Percentiles rank a stretch among this genome's conserved stretches.
phyloP scores from a whole-genome alignment of 1,284 basidiomycete species.

The Clitocybe nebularis region DNA sequence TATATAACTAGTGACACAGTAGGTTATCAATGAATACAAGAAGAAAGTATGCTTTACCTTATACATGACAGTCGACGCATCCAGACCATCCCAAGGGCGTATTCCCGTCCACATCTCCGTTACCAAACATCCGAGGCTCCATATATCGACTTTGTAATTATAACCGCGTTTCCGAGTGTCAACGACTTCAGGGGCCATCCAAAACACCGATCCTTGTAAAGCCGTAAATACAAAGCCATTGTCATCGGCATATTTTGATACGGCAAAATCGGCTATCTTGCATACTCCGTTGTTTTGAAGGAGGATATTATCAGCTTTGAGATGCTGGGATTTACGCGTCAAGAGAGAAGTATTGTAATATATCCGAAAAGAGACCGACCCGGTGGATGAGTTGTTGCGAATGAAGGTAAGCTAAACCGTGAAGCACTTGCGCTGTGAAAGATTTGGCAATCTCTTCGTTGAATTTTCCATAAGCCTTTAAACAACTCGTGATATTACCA shows the following conservation, averaged over 20 bases:
- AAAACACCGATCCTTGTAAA: constrained; percentile 77
- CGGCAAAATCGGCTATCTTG: constrained; percentile 89
- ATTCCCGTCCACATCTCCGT: constrained; percentile 87
- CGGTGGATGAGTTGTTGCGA: constrained; percentile 76
- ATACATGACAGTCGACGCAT: constrained; percentile 78
- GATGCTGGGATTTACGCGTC: constrained; percentile 44
- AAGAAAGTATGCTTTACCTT: constrained; percentile 58
- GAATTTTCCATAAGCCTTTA: constrained; percentile 77
- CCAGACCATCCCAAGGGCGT: constrained; percentile 77
- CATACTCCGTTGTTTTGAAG: constrained; percentile 78
- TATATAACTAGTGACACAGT: constrained; percentile 48
- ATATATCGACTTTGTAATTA: constrained; percentile 84
- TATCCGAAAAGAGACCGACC: constrained; percentile 31
- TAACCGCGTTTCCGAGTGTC: constrained; percentile 64
- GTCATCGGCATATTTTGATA: constrained; percentile 72
- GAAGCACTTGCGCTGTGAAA: constrained; percentile 78
- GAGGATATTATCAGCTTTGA: constrained; percentile 87
- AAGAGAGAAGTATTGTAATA: background rate
- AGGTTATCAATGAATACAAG: background rate
- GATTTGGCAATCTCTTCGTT: constrained; percentile 77
- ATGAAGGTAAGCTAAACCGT: constrained; percentile 82
- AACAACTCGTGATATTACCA: constrained; percentile 76
- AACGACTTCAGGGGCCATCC: constrained; percentile 90
- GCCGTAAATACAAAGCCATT: constrained; percentile 68
- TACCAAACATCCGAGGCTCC: constrained; percentile 85